Evolutionary conservation across 352 stramenopile species (phyloP), one percentile per base, ranked within the genome.

Genomic region (Phytophthora cajani): DNA sequence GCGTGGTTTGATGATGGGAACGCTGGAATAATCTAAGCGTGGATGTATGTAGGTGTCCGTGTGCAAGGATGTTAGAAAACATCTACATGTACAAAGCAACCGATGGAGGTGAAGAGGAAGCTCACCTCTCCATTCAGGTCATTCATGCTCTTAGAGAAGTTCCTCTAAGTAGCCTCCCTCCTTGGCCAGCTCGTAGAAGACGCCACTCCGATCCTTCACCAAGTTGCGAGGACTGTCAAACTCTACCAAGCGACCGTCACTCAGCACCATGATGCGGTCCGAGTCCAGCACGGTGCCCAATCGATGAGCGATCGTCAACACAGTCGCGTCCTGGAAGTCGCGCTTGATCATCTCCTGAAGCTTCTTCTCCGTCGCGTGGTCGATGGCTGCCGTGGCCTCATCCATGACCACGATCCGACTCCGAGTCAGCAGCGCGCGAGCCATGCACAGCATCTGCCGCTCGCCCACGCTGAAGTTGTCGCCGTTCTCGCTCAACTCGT

Each of bases 271-370:
- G 14, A 98, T 78, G n/a, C 81, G 75, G 55, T 98, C 55, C 8
- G 54, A 61, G 19, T 61, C 19, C 54, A 61, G 11, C 54, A 61
- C 54, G n/a, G 54, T 51, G 3, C 94, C 87, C 8, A 98, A 73
- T 21, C 95, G 74, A 73, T 98, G 94, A 3, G 96, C 94, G 67
- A 99, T 98, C 1, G 95, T 98, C 9, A 99, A 69, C n/a, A 97
- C 82, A 16, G 94, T 99, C 12, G 84, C 83, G 38, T 90, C 78
- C 9, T 61, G 54, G 76, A 98, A 98, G 42, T 97, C 91, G 36
- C 38, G 38, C 36, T 44, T 44, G 36, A 44, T 44, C 38, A n/a
- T 44, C 38, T 44, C 38, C 38, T n/a, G 80, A 47, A 93, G 91
- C 30, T 80, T 75, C 17, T 71, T 61, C 76, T 97, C 90, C 36